phyloP scores from a whole-genome alignment of 495 filamentous ascomycete genomes.

The Aspergillus bridgeri region DNA sequence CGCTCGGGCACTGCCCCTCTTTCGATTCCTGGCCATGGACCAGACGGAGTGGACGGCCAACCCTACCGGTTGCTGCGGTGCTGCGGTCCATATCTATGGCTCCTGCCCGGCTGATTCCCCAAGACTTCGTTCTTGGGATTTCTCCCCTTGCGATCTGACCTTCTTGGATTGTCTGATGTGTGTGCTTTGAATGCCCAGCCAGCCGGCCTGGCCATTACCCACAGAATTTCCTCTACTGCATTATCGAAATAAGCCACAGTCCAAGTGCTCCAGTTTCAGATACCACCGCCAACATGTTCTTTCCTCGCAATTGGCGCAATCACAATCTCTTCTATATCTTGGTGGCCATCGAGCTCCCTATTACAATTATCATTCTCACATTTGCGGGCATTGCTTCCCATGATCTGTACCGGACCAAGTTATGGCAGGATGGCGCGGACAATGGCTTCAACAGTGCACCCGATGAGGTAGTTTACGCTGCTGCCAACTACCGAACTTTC shows the following conservation, averaged over 20 bases:
- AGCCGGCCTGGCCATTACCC: constrained; percentile 38
- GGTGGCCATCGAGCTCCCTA: constrained; percentile 64
- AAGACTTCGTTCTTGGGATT: constrained; percentile 12
- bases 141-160: constrained; percentile 20
- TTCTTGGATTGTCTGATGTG: constrained; percentile 24
- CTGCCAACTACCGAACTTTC: constrained; percentile 68
- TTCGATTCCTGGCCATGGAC: constrained; percentile 24
- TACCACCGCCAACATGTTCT: constrained; percentile 27
- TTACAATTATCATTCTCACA: constrained; percentile 67
- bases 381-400: constrained; percentile 80
- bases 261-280: constrained; percentile 3
- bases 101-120: constrained; percentile 14
- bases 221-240: background rate
- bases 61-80: constrained; percentile 15
- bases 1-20: constrained; percentile 25
- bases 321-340: constrained; percentile 61
- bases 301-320: constrained; percentile 60
- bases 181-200: constrained; percentile 35
- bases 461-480: constrained; percentile 65
- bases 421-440: constrained; percentile 79
- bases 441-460: constrained; percentile 84
- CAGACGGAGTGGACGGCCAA: constrained; percentile 9
- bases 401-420: constrained; percentile 68
- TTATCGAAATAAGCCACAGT: background rate
- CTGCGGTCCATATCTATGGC: constrained; percentile 18